Base-by-base conservation (phyloP, 441 rosid species). In the Populus hybrid region DNA sequence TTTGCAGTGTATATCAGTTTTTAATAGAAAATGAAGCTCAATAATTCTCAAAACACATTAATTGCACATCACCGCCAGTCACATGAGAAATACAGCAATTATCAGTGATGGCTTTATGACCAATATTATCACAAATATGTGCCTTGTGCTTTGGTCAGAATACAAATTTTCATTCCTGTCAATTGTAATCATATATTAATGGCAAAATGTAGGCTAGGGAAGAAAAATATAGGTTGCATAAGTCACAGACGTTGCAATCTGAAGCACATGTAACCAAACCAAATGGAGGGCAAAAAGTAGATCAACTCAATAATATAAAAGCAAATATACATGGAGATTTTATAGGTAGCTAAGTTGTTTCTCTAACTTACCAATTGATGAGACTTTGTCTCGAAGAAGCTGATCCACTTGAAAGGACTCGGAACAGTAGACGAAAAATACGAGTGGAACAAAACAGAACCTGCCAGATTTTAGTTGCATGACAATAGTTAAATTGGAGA, bases 281-380 rank as follows among this genome's bases (percentile, higher is more conserved):
- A 16, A 40, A 21, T 6, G 63, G 34, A 6, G 30, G 10, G n/a
- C 20, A 36, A 69, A 20, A 9, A 69, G n/a, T 5, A 73, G 46
- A 26, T 12, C 18, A 66, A 66, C 20, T 46, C 57, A 21, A 11
- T 63, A 63, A 21, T 63, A 21, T 63, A 24, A 38, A 30, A 14
- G n/a, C 16, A 50, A 6, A 6, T 20, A 66, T n/a, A 71, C 6
- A 46, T 24, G 35, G 61, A 40, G 11, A 18, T 7, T 40, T 11
- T 8, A 46, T 28, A 59, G 24, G 34, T 30, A 75, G 73, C 71
- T n/a, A 67, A 70, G 57, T 46, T 4, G 10, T 11, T 30, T 61
- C 76, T 75, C 76, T 75, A 71, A 88, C 97, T 85, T 82, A 92
- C 98, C 99, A 74, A 94, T 89, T 50, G 92, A 89, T 69, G 89